Evolutionary conservation across 208 protist species (phyloP).

Genomic region (Acanthamoeba triangularis): DNA sequence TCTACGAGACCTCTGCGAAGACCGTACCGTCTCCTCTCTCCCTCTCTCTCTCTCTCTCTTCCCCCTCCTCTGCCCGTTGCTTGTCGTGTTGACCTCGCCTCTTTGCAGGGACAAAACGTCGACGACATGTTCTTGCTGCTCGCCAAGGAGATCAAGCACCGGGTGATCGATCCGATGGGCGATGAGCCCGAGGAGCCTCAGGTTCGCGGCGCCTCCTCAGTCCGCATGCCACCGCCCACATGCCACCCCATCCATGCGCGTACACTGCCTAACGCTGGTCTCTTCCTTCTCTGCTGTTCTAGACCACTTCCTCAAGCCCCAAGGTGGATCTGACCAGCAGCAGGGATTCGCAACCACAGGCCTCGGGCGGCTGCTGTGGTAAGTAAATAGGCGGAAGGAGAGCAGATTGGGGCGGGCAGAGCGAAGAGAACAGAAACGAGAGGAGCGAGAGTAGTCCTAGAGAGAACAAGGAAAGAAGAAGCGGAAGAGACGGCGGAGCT

Average conservation of each 20-base stretch:
- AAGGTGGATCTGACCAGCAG: not conserved
- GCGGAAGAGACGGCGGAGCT: no score
- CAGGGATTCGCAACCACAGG: not conserved
- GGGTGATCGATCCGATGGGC: slow-evolving; percentile 72
- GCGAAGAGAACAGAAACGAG: no score
- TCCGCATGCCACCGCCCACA: not conserved
- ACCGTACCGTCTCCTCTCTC: slow-evolving; percentile 73
- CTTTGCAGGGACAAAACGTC: slow-evolving; percentile 87
- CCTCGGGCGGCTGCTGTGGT: not conserved
- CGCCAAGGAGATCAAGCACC: slow-evolving; percentile 89
- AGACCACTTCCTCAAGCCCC: not conserved
- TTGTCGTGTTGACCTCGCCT: not conserved
- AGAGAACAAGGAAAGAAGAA: no score
- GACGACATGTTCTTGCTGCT: slow-evolving; percentile 92
- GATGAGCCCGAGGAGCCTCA: not conserved
- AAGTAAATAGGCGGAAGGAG: not conserved
- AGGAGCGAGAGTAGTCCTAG: no score
- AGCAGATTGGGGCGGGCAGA: not conserved
- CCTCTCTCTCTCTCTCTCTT: not conserved
- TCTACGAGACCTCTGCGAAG: slow-evolving; percentile 93
- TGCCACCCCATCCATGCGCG: no score
- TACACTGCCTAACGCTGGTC: not conserved
- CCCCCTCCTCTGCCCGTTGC: not conserved
- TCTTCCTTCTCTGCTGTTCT: not conserved
- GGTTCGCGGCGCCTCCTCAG: not conserved